Base-by-base conservation (phyloP, 192 early-diverging fungal genomes). In the Haplosporangium gracile region DNA sequence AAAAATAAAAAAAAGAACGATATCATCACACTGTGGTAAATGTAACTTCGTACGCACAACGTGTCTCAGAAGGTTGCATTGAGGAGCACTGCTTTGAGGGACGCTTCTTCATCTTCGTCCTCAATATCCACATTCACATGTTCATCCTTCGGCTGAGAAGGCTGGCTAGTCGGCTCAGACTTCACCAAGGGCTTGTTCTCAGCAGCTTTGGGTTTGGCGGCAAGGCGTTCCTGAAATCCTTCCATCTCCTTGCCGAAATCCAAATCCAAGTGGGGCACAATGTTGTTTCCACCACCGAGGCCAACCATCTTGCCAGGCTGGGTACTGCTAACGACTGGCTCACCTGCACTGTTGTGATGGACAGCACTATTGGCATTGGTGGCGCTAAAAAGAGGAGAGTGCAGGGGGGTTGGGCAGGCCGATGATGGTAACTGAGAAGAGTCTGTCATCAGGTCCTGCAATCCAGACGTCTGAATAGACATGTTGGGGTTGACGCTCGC, bases 381-480 rank as follows among this genome's bases (percentile, higher is more conserved):
- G 5, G 80, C 89, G 57, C 85, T 78, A 72, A 90, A 90, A 4
- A 90, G 80, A 26, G 89, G 89, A 26, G 89, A 90, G 53, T 90
- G 82, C 7, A 90, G 43, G 1, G 89, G 89, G 10, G 89, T 83
- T 3, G 89, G 83, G 47, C 89, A 90, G 2, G 89, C 89, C 22
- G 89, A 90, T 0, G 85, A 88, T 3, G 89, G 89, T 9, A 84
- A 82, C 39, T 90, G 89, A 34, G 76, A 76, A 2, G 80, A 78
- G 47, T 90, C 89, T 24, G 85, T 86, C 76, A 82, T 87, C 32
- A 83, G 38, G 51, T 78, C 81, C 51, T 60, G 49, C 38, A 80
- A 75, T 22, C 49, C 74, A 47, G 22, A 49, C 2, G 57, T 29
- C 26, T 80, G 24, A 24, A 40, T 29, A 7, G 42, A 16, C 10